Conservation (phyloP, 2,329 filamentous ascomycete species). For the Phaeosphaeria sp. region DNA sequence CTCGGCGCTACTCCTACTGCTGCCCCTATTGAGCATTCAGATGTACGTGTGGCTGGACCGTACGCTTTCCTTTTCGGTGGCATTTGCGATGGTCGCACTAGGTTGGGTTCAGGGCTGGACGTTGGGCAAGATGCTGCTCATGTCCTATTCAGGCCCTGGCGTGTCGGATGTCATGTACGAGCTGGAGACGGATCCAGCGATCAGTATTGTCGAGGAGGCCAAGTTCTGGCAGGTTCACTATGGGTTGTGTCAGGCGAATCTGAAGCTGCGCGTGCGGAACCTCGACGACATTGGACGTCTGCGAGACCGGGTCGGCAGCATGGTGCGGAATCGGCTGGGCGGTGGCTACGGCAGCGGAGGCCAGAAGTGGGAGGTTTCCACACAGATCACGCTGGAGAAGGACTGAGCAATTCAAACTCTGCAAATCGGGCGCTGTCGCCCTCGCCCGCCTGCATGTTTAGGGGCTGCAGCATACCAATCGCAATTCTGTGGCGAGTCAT, state of each 20-base stretch:
- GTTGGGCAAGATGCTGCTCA: conserved; percentile 91
- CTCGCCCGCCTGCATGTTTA: conserved; percentile 18
- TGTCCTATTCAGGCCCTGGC: conserved; percentile 75
- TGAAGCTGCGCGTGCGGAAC: conserved; percentile 77
- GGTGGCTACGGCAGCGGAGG: conserved; percentile 84
- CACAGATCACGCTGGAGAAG: conserved; percentile 72
- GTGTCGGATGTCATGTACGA: conserved; percentile 81
- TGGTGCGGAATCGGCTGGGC: conserved; percentile 85
- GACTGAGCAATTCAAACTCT: conserved; percentile 35
- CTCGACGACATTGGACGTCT: conserved; percentile 72
- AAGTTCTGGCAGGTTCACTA: conserved; percentile 99
- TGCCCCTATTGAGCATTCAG: conserved; percentile 82
- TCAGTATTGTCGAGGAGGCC: conserved; percentile 83
- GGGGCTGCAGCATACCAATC: conserved; percentile 26
- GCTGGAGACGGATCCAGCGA: conserved; percentile 79
- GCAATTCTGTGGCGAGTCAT: conserved; percentile 29
- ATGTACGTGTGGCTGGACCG: conserved; percentile 85
- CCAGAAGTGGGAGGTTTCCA: conserved; percentile 90
- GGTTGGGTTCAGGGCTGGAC: conserved; percentile 84
- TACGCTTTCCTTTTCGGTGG: conserved; percentile 79
- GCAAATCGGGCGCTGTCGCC: conserved; percentile 21
- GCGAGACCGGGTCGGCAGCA: conserved; percentile 74
- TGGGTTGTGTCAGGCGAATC: conserved; percentile 91
- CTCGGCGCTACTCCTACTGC: conserved; percentile 77
- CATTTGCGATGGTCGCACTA: conserved; percentile 85